phyloP scores from a whole-genome alignment of 371 early-diverging fungal genomes.

The Lichtheimia corymbifera region DNA sequence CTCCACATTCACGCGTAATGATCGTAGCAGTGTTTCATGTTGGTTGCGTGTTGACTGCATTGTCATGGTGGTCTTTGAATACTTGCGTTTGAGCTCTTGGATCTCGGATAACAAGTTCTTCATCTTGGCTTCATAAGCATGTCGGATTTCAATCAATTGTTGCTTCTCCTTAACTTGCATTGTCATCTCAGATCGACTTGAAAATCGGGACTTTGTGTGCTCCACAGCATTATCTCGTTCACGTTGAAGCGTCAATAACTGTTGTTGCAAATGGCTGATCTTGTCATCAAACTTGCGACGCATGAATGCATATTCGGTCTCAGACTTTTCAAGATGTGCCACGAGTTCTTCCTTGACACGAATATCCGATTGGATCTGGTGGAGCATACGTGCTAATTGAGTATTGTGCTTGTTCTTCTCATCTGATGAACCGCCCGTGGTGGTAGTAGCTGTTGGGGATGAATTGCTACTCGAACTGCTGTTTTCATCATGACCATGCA shows the following conservation, averaged over 20 bases:
- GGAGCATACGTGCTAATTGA: constrained; percentile 52
- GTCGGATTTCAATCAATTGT: constrained; percentile 33
- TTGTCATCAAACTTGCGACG: constrained; percentile 75
- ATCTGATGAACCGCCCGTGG: not conserved
- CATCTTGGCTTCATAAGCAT: constrained; percentile 71
- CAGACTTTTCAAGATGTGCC: constrained; percentile 58
- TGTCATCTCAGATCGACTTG: constrained; percentile 20
- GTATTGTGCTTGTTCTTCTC: constrained; percentile 22
- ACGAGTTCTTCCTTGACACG: constrained; percentile 67
- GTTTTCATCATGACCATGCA: not conserved
- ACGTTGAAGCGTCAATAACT: constrained; percentile 58
- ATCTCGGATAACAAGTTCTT: constrained; percentile 69
- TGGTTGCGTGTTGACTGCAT: constrained; percentile 58
- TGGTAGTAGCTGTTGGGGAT: constrained; percentile 2
- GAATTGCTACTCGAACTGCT: constrained; percentile 3
- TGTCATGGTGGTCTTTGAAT: constrained; percentile 54
- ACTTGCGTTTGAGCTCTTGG: constrained; percentile 62
- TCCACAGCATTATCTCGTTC: constrained; percentile 70
- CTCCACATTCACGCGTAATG: constrained; percentile 58
- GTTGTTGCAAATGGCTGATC: constrained; percentile 56
- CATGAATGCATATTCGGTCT: constrained; percentile 59
- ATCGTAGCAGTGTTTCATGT: constrained; percentile 54
- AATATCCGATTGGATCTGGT: constrained; percentile 74
- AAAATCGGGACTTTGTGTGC: constrained; percentile 21
- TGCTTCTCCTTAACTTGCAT: constrained; percentile 27